Evolutionary conservation across 495 filamentous ascomycete species (phyloP).

Genomic region (Rhypophila decipiens): DNA sequence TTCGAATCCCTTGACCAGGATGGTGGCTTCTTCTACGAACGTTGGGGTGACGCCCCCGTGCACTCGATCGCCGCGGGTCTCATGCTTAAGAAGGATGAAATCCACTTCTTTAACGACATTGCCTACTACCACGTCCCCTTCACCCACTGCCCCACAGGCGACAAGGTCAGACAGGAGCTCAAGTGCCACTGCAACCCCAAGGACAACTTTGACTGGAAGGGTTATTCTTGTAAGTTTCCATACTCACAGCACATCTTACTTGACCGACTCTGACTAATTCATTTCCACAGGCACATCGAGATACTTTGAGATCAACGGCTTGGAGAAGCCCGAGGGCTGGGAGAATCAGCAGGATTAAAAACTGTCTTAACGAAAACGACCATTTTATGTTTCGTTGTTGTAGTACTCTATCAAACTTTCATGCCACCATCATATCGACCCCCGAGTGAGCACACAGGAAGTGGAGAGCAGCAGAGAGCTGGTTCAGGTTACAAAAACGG

Average conservation of each 20-base stretch:
- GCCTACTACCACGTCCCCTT: slow-evolving; percentile 99
- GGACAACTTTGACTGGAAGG: slow-evolving; percentile 99
- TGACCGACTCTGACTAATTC: slow-evolving; percentile 9
- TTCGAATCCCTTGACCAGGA: slow-evolving; percentile 74
- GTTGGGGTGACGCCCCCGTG: slow-evolving; percentile 87
- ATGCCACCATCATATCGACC: too few relatives aligned
- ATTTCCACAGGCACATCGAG: slow-evolving; percentile 58
- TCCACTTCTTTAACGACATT: slow-evolving; percentile 99
- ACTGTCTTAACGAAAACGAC: too few relatives aligned
- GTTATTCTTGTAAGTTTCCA: slow-evolving; percentile 74
- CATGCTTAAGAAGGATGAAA: slow-evolving; percentile 81
- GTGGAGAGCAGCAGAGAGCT: too few relatives aligned
- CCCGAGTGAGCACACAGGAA: too few relatives aligned
- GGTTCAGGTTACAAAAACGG: too few relatives aligned
- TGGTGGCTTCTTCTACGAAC: slow-evolving; percentile 89
- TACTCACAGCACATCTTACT: background rate
- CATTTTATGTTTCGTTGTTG: too few relatives aligned
- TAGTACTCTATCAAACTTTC: too few relatives aligned
- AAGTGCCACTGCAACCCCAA: slow-evolving; percentile 92
- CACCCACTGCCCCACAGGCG: slow-evolving; percentile 90
- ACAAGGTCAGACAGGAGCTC: slow-evolving; percentile 69
- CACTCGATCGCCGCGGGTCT: slow-evolving; percentile 90
- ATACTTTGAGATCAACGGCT: slow-evolving; percentile 73
- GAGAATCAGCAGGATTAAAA: slow-evolving; percentile 61
- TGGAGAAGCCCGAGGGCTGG: slow-evolving; percentile 77